phyloP scores from a whole-genome alignment of 805 yeast genomes.

The Schwanniomyces occidentalis region DNA sequence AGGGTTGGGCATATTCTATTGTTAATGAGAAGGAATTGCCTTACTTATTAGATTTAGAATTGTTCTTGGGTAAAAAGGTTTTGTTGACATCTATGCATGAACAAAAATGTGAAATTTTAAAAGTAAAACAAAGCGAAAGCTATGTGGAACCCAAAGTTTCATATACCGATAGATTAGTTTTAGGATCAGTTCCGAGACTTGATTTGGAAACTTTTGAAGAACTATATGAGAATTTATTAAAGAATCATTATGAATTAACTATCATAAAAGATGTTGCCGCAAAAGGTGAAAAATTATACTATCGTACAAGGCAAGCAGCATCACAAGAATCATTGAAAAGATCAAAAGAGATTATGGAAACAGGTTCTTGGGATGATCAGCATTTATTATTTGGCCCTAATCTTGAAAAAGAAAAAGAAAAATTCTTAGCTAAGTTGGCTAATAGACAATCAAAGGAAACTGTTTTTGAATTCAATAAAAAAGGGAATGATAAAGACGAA shows the following conservation, averaged over 20 bases:
- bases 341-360: constrained; percentile 69
- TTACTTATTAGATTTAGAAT: constrained; percentile 83
- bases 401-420: constrained; percentile 68
- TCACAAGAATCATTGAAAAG: constrained; percentile 84
- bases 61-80: constrained; percentile 84
- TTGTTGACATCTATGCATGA: constrained; percentile 69
- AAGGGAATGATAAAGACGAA: constrained; percentile 45
- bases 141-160: constrained; percentile 59
- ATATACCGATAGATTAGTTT: constrained; percentile 73
- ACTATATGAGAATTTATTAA: constrained; percentile 59
- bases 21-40: constrained; percentile 86
- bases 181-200: constrained; percentile 79
- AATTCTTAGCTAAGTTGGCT: constrained; percentile 68
- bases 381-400: constrained; percentile 78
- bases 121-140: constrained; percentile 43
- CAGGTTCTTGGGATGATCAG: constrained; percentile 85
- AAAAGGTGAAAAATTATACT: constrained; percentile 86
- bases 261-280: constrained; percentile 67
- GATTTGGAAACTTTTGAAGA: constrained; percentile 74
- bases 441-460: constrained; percentile 80
- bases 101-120: constrained; percentile 54
- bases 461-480: constrained; percentile 80
- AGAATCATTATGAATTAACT: constrained; percentile 66
- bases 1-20: constrained; percentile 96
- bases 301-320: constrained; percentile 84